Evolutionary conservation across 768 basidiomycete genomes (phyloP).

Genomic region (Dioszegia aurantiaca): DNA sequence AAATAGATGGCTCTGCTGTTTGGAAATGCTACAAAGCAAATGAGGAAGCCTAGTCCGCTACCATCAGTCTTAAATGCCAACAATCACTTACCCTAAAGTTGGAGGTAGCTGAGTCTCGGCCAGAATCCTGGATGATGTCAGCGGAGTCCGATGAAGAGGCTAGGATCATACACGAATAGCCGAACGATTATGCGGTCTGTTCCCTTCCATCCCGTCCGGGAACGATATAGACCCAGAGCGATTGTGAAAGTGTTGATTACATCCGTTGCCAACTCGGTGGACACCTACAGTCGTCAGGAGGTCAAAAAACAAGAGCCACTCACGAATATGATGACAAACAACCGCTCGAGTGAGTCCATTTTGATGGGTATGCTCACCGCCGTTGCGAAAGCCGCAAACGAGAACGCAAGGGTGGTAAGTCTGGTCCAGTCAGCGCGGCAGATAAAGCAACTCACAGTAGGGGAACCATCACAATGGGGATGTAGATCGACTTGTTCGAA

Average conservation of each 20-base stretch:
- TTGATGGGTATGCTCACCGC: background rate
- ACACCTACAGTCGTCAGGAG: background rate
- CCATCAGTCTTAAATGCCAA: background rate
- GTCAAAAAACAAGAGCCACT: background rate
- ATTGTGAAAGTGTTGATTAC: background rate
- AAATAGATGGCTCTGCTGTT: background rate
- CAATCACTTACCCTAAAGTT: background rate
- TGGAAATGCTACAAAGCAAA: background rate
- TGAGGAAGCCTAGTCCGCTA: background rate
- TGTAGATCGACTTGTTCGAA: background rate
- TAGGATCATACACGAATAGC: background rate
- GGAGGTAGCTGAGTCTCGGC: slow-evolving; percentile 7
- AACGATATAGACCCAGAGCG: background rate
- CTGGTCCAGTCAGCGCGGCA: background rate
- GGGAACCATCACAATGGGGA: background rate
- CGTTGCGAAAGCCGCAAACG: background rate
- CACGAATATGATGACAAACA: background rate
- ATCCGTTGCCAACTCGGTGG: background rate
- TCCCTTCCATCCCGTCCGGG: background rate
- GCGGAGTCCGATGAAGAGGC: background rate
- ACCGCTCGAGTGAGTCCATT: background rate
- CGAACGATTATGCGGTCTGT: background rate
- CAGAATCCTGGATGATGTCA: background rate
- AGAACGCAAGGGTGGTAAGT: background rate
- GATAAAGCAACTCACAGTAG: background rate